Evolutionary conservation across 164 flowering plant genomes (phyloP).

Genomic region (Aristolochia contorta): DNA sequence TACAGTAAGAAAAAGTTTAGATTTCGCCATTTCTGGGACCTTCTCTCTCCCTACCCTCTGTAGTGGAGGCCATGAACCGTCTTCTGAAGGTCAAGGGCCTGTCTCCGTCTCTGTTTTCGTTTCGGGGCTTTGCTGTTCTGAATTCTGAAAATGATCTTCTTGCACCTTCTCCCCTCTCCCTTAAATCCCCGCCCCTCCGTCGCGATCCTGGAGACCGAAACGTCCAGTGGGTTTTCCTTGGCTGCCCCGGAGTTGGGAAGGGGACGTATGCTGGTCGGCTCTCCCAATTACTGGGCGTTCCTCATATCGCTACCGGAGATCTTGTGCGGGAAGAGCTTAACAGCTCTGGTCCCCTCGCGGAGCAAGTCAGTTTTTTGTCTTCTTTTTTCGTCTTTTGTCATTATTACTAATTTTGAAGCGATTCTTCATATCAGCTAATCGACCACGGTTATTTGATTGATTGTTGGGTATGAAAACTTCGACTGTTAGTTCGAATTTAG

Average conservation of each 20-base stretch:
- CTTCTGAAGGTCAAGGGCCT: slow-evolving; percentile 14
- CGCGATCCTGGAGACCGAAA: slow-evolving; percentile 23
- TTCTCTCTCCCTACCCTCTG: slow-evolving; percentile 5
- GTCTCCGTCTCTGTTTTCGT: slow-evolving; percentile 6
- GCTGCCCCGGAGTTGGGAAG: slow-evolving; percentile 94
- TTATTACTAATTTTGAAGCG: neutral
- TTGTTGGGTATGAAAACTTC: too few relatives aligned
- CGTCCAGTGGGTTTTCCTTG: slow-evolving; percentile 92
- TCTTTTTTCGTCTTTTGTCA: neutral
- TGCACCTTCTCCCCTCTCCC: slow-evolving; percentile 11
- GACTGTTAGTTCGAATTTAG: too few relatives aligned
- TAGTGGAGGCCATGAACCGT: slow-evolving; percentile 39
- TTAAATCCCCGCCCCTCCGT: slow-evolving; percentile 8
- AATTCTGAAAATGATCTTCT: slow-evolving; percentile 21
- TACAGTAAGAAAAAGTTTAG: neutral
- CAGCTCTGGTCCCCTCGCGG: slow-evolving; percentile 58
- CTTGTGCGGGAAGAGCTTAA: slow-evolving; percentile 81
- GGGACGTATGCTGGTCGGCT: slow-evolving; percentile 90
- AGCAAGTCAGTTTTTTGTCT: slow-evolving; percentile 33
- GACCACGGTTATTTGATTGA: too few relatives aligned
- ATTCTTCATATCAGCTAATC: neutral
- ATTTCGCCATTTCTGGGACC: neutral
- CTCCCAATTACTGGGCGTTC: slow-evolving; percentile 69
- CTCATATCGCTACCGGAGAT: slow-evolving; percentile 96
- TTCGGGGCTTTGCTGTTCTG: slow-evolving; percentile 1